A percentile compares a stretch with the other conserved stretches of the same genome.
Conservation (phyloP, 768 basidiomycete species). For the Xerocomellus dryophilus region DNA sequence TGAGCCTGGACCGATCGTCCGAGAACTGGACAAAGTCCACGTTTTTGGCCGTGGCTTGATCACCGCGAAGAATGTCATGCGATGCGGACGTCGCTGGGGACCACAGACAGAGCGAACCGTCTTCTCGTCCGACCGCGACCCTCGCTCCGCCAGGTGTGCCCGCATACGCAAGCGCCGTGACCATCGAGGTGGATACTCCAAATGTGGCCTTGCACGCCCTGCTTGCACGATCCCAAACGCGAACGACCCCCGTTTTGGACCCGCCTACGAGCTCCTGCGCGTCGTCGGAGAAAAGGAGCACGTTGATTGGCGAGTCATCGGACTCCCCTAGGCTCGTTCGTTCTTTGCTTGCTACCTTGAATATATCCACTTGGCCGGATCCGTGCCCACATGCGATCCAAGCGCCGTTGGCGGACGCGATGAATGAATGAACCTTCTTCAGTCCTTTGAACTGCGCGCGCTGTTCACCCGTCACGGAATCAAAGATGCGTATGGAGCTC, state of each 20-base stretch:
- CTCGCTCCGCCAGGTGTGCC: background rate
- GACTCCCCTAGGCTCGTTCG: background rate
- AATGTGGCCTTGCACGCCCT: slow-evolving; percentile 12
- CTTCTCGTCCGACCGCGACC: slow-evolving; percentile 17
- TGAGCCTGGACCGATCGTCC: slow-evolving; percentile 3
- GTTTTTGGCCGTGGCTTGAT: slow-evolving; percentile 5
- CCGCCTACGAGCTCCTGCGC: slow-evolving; percentile 18
- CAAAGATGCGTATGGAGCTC: slow-evolving; percentile 8
- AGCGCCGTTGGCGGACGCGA: slow-evolving; percentile 1
- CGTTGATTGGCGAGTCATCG: background rate
- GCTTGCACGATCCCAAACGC: slow-evolving; percentile 19
- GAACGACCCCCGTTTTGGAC: slow-evolving; percentile 12
- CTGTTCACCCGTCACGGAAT: slow-evolving; percentile 8
- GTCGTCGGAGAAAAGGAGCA: slow-evolving; percentile 18
- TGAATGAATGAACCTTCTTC: slow-evolving; percentile 4
- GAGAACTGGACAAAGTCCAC: slow-evolving; percentile 12
- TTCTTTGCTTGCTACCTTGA: background rate
- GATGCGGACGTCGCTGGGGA: slow-evolving; percentile 11
- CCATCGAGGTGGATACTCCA: background rate
- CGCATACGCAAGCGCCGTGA: slow-evolving; percentile 19
- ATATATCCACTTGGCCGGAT: slow-evolving; percentile 1
- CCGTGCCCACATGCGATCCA: slow-evolving; percentile 12
- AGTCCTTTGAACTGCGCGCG: slow-evolving; percentile 5
- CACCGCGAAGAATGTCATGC: slow-evolving; percentile 3
- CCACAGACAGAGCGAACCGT: slow-evolving; percentile 19